These are phyloP conservation scores for Xylariales sp. DNA, from an alignment of 2,329 filamentous ascomycete species.

Conservation along the genomic window DNA sequence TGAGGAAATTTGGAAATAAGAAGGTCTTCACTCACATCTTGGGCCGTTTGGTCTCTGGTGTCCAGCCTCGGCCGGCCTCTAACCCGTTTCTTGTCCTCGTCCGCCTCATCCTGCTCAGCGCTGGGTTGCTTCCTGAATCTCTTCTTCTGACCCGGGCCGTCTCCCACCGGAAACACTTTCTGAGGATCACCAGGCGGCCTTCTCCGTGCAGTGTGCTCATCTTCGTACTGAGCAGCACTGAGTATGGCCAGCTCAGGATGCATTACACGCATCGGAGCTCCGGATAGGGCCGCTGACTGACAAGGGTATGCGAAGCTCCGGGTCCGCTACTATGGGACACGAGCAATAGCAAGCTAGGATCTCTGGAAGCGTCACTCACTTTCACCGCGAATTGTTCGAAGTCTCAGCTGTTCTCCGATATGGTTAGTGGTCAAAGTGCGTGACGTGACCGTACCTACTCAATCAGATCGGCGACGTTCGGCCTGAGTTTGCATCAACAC, in stretches of 20 bases:
- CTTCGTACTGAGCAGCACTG: slow-evolving; percentile 41
- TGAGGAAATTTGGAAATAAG: slow-evolving; percentile 1
- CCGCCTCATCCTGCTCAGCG: slow-evolving; percentile 31
- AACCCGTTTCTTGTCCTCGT: slow-evolving; percentile 52
- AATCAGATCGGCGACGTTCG: too few species aligned
- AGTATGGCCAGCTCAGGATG: slow-evolving; percentile 38
- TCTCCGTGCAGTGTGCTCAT: slow-evolving; percentile 22
- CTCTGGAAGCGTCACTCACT: too few species aligned
- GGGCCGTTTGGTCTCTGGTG: slow-evolving; percentile 71
- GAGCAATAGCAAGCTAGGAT: too few species aligned
- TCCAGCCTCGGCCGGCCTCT: slow-evolving; percentile 73
- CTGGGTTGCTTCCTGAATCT: slow-evolving; percentile 22
- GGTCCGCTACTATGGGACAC: too few species aligned
- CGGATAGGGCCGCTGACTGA: too few species aligned
- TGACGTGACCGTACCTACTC: too few species aligned
- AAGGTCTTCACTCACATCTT: slow-evolving; percentile 58
- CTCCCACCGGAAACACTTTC: slow-evolving; percentile 14
- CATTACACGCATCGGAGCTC: too few species aligned
- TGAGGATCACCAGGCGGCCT: slow-evolving; percentile 12
- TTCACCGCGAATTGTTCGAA: too few species aligned
- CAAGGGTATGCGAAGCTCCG: too few species aligned
- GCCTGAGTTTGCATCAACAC: too few species aligned
- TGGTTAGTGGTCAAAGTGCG: too few species aligned
- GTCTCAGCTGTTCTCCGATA: too few species aligned
- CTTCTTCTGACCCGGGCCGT: slow-evolving; percentile 23